Percentiles rank a stretch among this genome's conserved stretches.
Evolutionary conservation across 2,329 filamentous ascomycete genomes (phyloP).

Genomic region (Karstenula rhodostoma): DNA sequence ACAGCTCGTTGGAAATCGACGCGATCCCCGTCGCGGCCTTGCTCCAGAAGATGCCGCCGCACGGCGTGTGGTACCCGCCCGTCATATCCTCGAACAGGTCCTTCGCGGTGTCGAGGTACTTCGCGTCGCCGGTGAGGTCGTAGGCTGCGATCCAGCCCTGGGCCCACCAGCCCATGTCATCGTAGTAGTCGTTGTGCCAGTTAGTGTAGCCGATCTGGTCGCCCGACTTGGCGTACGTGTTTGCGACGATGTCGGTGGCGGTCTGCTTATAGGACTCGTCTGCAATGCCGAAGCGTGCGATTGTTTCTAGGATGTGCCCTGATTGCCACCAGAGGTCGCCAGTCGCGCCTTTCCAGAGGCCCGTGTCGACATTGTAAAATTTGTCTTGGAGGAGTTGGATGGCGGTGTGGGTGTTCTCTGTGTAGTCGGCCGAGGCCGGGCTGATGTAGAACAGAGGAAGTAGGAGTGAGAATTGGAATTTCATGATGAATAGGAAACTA

Average conservation of each 20-base stretch:
- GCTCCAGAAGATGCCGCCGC: slow-evolving; percentile 64
- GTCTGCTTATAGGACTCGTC: slow-evolving; percentile 39
- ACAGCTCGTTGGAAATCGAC: slow-evolving; percentile 67
- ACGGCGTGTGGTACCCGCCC: slow-evolving; percentile 58
- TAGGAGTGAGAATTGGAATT: slow-evolving; percentile 22
- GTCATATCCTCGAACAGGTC: slow-evolving; percentile 66
- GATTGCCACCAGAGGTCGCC: slow-evolving; percentile 49
- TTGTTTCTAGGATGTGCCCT: slow-evolving; percentile 46
- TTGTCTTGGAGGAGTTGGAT: slow-evolving; percentile 42
- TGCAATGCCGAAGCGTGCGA: slow-evolving; percentile 42
- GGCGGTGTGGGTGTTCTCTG: slow-evolving; percentile 35
- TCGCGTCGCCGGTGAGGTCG: slow-evolving; percentile 61
- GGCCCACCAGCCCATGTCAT: slow-evolving; percentile 72
- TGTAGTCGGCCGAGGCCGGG: slow-evolving; percentile 31
- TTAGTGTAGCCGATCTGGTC: slow-evolving; percentile 33
- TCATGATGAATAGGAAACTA: slow-evolving; percentile 29
- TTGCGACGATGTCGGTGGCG: slow-evolving; percentile 41
- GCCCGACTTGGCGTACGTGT: slow-evolving; percentile 43
- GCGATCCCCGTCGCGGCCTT: slow-evolving; percentile 63
- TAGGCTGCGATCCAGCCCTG: slow-evolving; percentile 65
- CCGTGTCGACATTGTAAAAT: slow-evolving; percentile 44
- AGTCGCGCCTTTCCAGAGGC: slow-evolving; percentile 41
- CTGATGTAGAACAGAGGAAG: slow-evolving; percentile 25
- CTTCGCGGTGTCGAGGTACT: slow-evolving; percentile 64
- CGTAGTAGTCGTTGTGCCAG: slow-evolving; percentile 64